Percentiles rank a stretch among this genome's conserved stretches.
phyloP scores from a whole-genome alignment of 1,284 basidiomycete genomes.

The Tetrapyrgos nigripes region DNA sequence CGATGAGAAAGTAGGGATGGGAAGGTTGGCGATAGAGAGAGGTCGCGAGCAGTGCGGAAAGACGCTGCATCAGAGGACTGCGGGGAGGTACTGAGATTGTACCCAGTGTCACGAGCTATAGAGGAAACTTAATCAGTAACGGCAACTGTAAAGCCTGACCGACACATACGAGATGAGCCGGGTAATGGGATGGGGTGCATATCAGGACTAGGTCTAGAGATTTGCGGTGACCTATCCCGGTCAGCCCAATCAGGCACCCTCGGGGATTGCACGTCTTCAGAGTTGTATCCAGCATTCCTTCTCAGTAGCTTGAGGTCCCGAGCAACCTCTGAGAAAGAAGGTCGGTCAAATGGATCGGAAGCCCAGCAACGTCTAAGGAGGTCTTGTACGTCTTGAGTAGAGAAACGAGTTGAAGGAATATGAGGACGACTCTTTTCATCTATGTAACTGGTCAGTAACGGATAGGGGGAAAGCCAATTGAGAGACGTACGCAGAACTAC shows the following conservation, averaged over 20 bases:
- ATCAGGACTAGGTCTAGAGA: constrained; percentile 33
- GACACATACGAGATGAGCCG: constrained; percentile 12
- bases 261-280: constrained; percentile 25
- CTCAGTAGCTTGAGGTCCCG: constrained; percentile 46
- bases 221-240: constrained; percentile 2
- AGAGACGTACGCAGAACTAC: constrained; percentile 63
- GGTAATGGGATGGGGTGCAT: constrained; percentile 44
- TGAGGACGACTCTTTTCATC: constrained; percentile 62
- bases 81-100: constrained; percentile 1
- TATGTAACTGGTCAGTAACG: too few relatives aligned
- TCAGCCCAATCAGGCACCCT: constrained; percentile 18
- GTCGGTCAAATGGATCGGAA: constrained; percentile 48
- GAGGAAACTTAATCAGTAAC: neutral
- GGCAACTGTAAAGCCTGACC: neutral
- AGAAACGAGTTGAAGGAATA: constrained; percentile 45
- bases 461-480: constrained; percentile 3
- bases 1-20: constrained; percentile 12
- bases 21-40: constrained; percentile 1
- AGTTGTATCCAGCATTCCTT: constrained; percentile 27
- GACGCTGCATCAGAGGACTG: constrained; percentile 14
- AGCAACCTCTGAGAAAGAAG: constrained; percentile 54
- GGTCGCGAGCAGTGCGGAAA: constrained; percentile 13
- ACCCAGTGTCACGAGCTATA: neutral
- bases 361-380: constrained; percentile 59
- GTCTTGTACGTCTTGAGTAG: constrained; percentile 35